Conservation (phyloP, 495 filamentous ascomycete genomes). For the Hypomontagnella monticulosa region DNA sequence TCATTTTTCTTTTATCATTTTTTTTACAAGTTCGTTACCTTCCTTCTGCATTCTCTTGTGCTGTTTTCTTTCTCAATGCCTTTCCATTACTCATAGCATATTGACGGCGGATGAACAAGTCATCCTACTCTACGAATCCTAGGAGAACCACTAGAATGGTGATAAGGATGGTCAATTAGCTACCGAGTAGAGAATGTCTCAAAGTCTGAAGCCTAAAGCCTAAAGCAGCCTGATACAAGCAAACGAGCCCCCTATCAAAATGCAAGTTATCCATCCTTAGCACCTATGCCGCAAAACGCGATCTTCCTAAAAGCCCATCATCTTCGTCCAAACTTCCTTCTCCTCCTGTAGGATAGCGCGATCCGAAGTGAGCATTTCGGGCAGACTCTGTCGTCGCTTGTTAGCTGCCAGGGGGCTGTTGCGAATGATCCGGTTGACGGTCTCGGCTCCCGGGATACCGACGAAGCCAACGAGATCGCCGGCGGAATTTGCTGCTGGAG, state of each 20-base stretch:
- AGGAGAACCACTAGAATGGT: too few relatives aligned
- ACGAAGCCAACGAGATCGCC: conserved; percentile 15
- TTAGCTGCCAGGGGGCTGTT: not conserved
- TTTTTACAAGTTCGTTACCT: too few relatives aligned
- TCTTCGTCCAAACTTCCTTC: conserved; percentile 24
- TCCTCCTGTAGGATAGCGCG: conserved; percentile 13
- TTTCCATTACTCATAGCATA: too few relatives aligned
- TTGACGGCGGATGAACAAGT: too few relatives aligned
- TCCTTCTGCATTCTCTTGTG: too few relatives aligned
- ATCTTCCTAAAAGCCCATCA: conserved; percentile 14
- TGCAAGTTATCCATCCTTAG: not conserved
- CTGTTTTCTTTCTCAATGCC: too few relatives aligned
- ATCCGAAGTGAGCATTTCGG: not conserved
- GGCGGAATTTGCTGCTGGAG: not conserved
- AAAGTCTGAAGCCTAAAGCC: too few relatives aligned
- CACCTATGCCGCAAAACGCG: not conserved
- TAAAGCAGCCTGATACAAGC: too few relatives aligned
- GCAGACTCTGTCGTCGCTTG: not conserved
- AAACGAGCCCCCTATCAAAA: not conserved
- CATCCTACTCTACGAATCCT: too few relatives aligned
- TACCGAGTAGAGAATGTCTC: too few relatives aligned
- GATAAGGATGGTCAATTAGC: too few relatives aligned
- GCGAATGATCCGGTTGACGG: not conserved
- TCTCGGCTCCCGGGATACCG: conserved; percentile 3
- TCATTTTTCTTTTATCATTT: too few relatives aligned